Conservation (phyloP, 257 asterid genomes). For the Forsythia suspensa region DNA sequence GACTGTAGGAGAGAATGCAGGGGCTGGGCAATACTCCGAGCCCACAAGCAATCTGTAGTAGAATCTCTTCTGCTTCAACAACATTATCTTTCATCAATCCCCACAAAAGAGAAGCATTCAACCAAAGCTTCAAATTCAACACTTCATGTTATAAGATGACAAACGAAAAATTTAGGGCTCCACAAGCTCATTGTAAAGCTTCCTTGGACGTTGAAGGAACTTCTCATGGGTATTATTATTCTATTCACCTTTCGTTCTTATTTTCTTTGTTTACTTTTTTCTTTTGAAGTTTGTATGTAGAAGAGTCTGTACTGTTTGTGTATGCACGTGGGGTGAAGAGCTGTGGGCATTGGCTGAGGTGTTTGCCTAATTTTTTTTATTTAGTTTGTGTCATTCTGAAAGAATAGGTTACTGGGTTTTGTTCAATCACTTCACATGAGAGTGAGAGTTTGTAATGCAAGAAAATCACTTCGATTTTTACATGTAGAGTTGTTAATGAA, state of each 20-base stretch:
- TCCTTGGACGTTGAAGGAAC: constrained; percentile 39
- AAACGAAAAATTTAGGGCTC: constrained; percentile 17
- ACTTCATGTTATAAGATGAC: not conserved
- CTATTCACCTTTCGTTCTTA: not conserved
- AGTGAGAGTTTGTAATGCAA: not conserved
- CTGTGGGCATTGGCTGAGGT: not conserved
- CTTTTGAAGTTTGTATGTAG: not conserved
- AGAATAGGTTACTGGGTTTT: not conserved
- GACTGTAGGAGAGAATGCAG: constrained; percentile 29
- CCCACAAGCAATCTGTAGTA: constrained; percentile 16
- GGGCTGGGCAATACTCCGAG: constrained; percentile 31
- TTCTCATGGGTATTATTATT: constrained; percentile 29
- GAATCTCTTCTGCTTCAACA: constrained; percentile 21
- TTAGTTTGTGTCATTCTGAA: not conserved
- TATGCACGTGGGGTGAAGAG: not conserved
- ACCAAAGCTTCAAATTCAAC: constrained; percentile 16
- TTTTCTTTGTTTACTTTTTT: not conserved
- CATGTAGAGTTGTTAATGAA: not conserved
- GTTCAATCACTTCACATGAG: not conserved
- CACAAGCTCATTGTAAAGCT: constrained; percentile 31
- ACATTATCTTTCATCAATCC: constrained; percentile 22
- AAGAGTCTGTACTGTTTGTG: not conserved
- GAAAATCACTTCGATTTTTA: not conserved
- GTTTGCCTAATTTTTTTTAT: not conserved
- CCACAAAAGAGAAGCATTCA: constrained; percentile 12